Conservation (phyloP, 768 basidiomycete species). For the Fistulinella prunicolor region DNA sequence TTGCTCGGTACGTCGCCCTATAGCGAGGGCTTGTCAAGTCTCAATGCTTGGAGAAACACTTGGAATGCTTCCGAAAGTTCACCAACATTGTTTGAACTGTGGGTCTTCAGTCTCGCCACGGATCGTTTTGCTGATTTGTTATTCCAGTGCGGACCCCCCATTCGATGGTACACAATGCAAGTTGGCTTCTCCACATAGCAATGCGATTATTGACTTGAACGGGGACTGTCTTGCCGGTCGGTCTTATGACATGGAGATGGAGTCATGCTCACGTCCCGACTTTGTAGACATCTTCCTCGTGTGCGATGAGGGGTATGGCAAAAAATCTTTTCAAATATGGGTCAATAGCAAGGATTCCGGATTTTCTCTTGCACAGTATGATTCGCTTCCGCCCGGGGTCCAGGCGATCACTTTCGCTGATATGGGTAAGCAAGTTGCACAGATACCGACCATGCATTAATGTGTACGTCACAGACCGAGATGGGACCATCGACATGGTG, state of each 20-base stretch:
- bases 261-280: background rate
- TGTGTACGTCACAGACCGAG: conserved; percentile 60
- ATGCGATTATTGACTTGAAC: conserved; percentile 90
- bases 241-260: background rate
- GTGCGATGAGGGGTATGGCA: conserved; percentile 63
- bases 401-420: conserved; percentile 88
- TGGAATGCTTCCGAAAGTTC: conserved; percentile 60
- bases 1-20: conserved; percentile 65
- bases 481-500: conserved; percentile 95
- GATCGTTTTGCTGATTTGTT: conserved; percentile 6
- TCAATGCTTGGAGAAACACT: conserved; percentile 76
- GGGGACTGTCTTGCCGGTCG: conserved; percentile 93
- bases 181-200: conserved; percentile 88
- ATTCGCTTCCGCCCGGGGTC: conserved; percentile 67
- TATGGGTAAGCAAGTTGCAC: conserved; percentile 54
- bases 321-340: conserved; percentile 86
- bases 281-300: conserved; percentile 80
- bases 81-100: conserved; percentile 67
- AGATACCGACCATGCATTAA: background rate
- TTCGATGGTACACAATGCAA: conserved; percentile 67
- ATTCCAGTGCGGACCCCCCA: conserved; percentile 51
- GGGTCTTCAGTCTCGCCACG: conserved; percentile 20
- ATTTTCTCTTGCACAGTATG: conserved; percentile 66
- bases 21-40: conserved; percentile 32
- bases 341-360: conserved; percentile 77